These are phyloP conservation scores for Ustilago curta DNA, from an alignment of 1,284 basidiomycete species.

Conservation along the genomic window DNA sequence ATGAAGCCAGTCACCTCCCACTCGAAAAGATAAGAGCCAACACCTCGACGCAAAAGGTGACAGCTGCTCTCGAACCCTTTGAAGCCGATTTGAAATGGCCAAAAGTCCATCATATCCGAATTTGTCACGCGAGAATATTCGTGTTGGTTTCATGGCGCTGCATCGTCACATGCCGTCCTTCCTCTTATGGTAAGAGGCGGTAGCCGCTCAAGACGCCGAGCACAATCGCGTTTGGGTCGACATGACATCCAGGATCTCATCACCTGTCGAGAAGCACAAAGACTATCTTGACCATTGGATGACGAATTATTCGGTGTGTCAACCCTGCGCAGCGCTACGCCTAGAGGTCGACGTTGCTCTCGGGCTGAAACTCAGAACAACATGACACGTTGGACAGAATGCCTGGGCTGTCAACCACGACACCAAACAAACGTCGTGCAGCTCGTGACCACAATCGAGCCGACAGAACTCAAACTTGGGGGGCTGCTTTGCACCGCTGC, in stretches of 20 bases:
- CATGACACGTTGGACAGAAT: conserved; percentile 56
- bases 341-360: conserved; percentile 5
- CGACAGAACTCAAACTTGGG: conserved; percentile 35
- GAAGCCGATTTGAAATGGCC: conserved; percentile 9
- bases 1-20: not conserved
- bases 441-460: conserved; percentile 55
- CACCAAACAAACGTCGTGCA: conserved; percentile 56
- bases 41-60: conserved; percentile 10
- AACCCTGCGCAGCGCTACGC: conserved; percentile 8
- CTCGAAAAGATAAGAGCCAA: conserved; percentile 19
- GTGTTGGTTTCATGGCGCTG: conserved; percentile 12
- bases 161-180: conserved; percentile 37
- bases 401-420: conserved; percentile 53
- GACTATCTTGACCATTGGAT: not conserved
- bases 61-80: conserved; percentile 21
- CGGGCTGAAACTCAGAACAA: conserved; percentile 48
- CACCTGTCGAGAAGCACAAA: not conserved
- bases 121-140: not conserved
- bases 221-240: not conserved
- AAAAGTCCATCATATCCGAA: conserved; percentile 23
- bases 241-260: not conserved
- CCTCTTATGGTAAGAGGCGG: conserved; percentile 29
- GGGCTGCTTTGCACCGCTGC: not conserved
- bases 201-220: conserved; percentile 24
- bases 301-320: not conserved